Conservation (phyloP, 2,329 filamentous ascomycete species). For the Colletotrichum australisinense region DNA sequence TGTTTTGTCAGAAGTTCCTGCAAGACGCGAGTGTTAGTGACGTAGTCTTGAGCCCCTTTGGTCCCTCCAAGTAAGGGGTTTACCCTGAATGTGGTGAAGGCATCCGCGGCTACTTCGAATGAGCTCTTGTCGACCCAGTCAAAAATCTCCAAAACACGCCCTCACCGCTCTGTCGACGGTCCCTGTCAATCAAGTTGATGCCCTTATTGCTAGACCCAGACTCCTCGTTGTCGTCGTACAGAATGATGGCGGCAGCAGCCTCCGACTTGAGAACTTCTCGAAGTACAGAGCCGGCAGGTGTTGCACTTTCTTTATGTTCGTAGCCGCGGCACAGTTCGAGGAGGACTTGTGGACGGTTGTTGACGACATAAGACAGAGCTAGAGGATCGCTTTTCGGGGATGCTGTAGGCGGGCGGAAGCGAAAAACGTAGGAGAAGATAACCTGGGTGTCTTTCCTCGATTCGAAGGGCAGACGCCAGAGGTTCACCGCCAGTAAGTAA, state of each 20-base stretch:
- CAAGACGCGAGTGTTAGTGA: not conserved
- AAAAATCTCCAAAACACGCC: conserved; percentile 97
- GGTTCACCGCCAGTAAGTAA: conserved; percentile 82
- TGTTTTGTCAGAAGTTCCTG: conserved; percentile 95
- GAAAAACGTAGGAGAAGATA: conserved; percentile 94
- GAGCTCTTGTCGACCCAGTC: conserved; percentile 96
- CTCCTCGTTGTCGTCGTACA: conserved; percentile 88
- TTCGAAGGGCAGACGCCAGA: conserved; percentile 92
- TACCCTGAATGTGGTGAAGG: conserved; percentile 96
- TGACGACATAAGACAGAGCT: conserved; percentile 89
- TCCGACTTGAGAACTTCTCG: conserved; percentile 92
- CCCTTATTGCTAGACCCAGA: conserved; percentile 79
- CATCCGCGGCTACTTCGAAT: conserved; percentile 97
- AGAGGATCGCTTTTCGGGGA: conserved; percentile 80
- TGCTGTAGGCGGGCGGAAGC: conserved; percentile 80
- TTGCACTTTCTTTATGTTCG: conserved; percentile 89
- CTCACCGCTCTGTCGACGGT: conserved; percentile 78
- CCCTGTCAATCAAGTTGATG: conserved; percentile 80
- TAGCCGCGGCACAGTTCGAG: conserved; percentile 91
- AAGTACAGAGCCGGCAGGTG: conserved; percentile 89
- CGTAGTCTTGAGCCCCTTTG: conserved; percentile 3
- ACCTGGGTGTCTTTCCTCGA: conserved; percentile 95
- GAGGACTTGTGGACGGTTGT: conserved; percentile 86
- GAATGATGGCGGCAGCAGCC: conserved; percentile 87
- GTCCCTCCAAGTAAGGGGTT: conserved; percentile 41